Evolutionary conservation across 2,329 filamentous ascomycete genomes (phyloP), one percentile per base, ranked within the genome.

Genomic region (Nothopassalora personata): DNA sequence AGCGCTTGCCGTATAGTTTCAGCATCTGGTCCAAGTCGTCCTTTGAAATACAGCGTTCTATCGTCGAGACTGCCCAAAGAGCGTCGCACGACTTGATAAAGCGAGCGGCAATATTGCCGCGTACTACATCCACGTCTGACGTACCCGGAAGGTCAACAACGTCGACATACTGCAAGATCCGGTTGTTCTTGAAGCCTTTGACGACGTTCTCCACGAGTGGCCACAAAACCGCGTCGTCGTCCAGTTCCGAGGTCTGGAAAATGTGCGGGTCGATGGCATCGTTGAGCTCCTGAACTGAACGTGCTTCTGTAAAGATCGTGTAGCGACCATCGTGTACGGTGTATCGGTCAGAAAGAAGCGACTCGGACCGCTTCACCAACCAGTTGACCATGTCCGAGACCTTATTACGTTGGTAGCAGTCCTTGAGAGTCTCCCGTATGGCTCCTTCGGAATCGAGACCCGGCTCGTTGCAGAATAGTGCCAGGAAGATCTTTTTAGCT

Each of bases 81-180:
- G 57, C 53, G 43, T 70, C 65, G 49, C 67, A 67, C 1, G 39
- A 58, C 8, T 59, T 47, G 34, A 71, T 58, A 30, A 64, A 63
- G 3, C 63, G 59, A 5, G 59, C 50, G 7, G 60, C 60, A 2
- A 60, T 47, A 2, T 64, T 61, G 43, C 61, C 62, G 0, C 68
- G 61, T 1, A 64, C 48, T 4, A 59, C 34, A 27, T 67, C 67
- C 11, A 57, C 67, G 52, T 71, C 70, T 1, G 59, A 57, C 4
- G 68, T 62, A 6, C 69, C 66, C 11, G 68, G 68, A 9, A 69
- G 60, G 49, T 71, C 70, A 0, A 62, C 57, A 30, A 71, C 15
- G 0, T 65, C 62, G 4, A 66, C 36, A 15, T 63, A 52, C 10
- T 62, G 30, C 10, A 71, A 52, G 11, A 68, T 52, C 1, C 61